phyloP scores from a whole-genome alignment of 768 basidiomycete genomes.

The Russula vinacea region DNA sequence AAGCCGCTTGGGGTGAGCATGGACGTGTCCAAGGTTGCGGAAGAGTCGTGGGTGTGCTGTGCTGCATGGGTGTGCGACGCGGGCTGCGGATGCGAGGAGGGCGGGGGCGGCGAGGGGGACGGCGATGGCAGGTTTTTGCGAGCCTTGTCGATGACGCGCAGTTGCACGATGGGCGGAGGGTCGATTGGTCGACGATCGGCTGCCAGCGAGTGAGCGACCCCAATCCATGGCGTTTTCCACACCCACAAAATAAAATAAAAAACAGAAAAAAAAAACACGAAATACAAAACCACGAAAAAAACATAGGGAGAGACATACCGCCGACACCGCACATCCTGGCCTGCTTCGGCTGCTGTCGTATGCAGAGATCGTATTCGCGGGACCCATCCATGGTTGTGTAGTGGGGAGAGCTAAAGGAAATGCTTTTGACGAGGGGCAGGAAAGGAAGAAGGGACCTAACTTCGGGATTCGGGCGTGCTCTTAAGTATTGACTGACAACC shows the following conservation, averaged over 20 bases:
- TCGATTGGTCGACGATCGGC: constrained; percentile 96
- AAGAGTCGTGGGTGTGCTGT: constrained; percentile 13
- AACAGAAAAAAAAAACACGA: too few species aligned
- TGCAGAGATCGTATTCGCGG: constrained; percentile 82
- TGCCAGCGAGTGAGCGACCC: constrained; percentile 34
- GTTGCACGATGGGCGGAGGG: constrained; percentile 94
- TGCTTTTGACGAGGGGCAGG: constrained; percentile 19
- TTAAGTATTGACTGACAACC: constrained; percentile 26
- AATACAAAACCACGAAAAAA: too few species aligned
- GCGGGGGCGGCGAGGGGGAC: constrained; percentile 28
- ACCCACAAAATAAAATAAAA: too few species aligned
- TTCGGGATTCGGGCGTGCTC: constrained; percentile 25
- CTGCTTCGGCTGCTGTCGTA: constrained; percentile 90
- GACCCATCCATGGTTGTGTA: constrained; percentile 30
- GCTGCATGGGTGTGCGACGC: constrained; percentile 9
- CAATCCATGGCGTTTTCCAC: constrained; percentile 3
- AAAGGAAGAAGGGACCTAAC: constrained; percentile 26
- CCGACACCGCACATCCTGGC: constrained; percentile 89
- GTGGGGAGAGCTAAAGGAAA: neutral
- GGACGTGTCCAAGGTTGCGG: constrained; percentile 20
- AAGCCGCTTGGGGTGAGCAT: constrained; percentile 31
- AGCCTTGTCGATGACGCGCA: constrained; percentile 74
- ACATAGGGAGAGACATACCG: constrained; percentile 46
- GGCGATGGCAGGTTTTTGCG: constrained; percentile 34
- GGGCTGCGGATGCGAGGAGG: constrained; percentile 15